A percentile compares a stretch with the other conserved stretches of the same genome.
These are phyloP conservation scores for Rhizophagus prolifer DNA, from an alignment of 192 early-diverging fungal species.

Conservation along the genomic window DNA sequence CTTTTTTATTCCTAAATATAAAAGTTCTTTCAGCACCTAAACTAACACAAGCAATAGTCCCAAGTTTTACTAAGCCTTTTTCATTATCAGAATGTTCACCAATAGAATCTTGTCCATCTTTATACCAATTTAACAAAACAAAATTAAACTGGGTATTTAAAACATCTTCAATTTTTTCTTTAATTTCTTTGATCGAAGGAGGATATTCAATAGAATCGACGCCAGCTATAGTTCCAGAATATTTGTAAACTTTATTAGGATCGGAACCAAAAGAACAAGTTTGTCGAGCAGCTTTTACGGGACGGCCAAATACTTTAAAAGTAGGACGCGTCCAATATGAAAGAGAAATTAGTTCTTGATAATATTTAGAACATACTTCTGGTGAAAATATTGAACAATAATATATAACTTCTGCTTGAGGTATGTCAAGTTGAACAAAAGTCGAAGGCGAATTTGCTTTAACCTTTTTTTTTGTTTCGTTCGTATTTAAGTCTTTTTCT, in stretches of 20 bases:
- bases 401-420: slow-evolving; percentile 16
- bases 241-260: slow-evolving; percentile 19
- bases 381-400: slow-evolving; percentile 11
- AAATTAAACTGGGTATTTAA: slow-evolving; percentile 20
- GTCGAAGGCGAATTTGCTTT: neutral
- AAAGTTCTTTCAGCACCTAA: slow-evolving; percentile 25
- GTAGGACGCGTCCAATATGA: slow-evolving; percentile 25
- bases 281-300: neutral
- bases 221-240: slow-evolving; percentile 11
- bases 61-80: neutral
- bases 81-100: slow-evolving; percentile 27
- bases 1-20: slow-evolving; percentile 18
- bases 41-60: slow-evolving; percentile 19
- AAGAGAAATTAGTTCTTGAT: slow-evolving; percentile 2
- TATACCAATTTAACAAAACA: slow-evolving; percentile 31
- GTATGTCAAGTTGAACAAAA: slow-evolving; percentile 6
- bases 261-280: slow-evolving; percentile 22
- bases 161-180: slow-evolving; percentile 22
- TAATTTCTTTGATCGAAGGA: neutral
- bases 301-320: slow-evolving; percentile 26
- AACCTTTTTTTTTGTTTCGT: neutral
- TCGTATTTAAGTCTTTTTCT: too few relatives aligned
- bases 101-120: slow-evolving; percentile 21
- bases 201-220: slow-evolving; percentile 19
- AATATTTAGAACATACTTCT: neutral